These are phyloP conservation scores for Solanum chacoense DNA, from an alignment of 305 asterid species.

Conservation along the genomic window DNA sequence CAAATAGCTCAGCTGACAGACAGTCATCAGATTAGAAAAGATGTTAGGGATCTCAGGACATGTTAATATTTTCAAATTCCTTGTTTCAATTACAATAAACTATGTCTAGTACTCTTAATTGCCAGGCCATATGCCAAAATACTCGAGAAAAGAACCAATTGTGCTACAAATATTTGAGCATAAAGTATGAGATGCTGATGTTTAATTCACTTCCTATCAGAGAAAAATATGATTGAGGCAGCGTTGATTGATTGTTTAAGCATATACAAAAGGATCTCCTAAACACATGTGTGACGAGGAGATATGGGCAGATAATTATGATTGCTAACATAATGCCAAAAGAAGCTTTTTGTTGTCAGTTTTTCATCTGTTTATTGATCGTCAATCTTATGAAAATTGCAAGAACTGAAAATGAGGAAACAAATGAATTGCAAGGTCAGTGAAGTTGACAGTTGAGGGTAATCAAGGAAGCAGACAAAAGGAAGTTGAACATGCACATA, in stretches of 20 bases:
- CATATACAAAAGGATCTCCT: not conserved
- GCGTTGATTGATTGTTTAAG: not conserved
- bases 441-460: not conserved
- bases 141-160: not conserved
- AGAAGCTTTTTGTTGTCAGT: not conserved
- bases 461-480: not conserved
- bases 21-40: not conserved
- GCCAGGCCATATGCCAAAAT: not conserved
- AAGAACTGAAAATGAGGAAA: not conserved
- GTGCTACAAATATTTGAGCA: not conserved
- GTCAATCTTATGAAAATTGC: not conserved
- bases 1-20: constrained; percentile 68
- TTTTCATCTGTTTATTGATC: not conserved
- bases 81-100: not conserved
- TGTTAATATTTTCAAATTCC: not conserved
- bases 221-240: not conserved
- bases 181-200: not conserved
- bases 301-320: not conserved
- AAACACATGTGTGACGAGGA: not conserved
- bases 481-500: not conserved
- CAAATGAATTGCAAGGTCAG: not conserved
- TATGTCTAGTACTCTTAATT: not conserved
- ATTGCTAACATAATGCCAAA: not conserved
- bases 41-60: not conserved
- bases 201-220: not conserved